These are phyloP conservation scores for Acanthamoeba royreba DNA, from an alignment of 208 protist species.

Conservation along the genomic window DNA sequence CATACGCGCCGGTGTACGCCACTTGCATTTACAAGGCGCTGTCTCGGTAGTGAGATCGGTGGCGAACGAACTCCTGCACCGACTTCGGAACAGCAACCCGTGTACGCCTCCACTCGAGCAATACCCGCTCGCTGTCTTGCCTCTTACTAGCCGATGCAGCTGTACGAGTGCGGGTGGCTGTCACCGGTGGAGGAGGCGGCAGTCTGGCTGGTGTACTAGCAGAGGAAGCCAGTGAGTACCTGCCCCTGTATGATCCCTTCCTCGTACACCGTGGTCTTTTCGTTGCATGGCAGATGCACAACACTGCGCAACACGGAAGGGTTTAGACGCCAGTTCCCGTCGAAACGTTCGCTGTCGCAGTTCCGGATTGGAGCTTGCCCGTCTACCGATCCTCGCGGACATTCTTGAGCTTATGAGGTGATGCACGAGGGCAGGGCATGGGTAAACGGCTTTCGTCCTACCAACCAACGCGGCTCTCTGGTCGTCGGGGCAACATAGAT, in stretches of 20 bases:
- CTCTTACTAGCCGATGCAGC: not conserved
- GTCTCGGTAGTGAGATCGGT: not conserved
- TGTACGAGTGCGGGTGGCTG: not conserved
- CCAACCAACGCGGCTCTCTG: too few species aligned
- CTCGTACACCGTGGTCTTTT: not conserved
- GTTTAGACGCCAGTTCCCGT: not conserved
- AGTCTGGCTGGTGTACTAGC: not conserved
- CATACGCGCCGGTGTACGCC: not conserved
- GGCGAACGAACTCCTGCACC: not conserved
- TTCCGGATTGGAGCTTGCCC: too few species aligned
- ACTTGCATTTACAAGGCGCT: not conserved
- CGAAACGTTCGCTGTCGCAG: too few species aligned
- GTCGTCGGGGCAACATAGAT: too few species aligned
- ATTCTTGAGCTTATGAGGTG: too few species aligned
- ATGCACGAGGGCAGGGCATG: too few species aligned
- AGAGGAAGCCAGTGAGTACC: not conserved
- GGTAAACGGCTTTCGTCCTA: too few species aligned
- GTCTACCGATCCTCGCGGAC: too few species aligned
- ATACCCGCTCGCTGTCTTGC: not conserved
- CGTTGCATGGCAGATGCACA: not conserved
- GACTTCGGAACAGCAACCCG: not conserved
- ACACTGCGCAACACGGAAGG: too few species aligned
- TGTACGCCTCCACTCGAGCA: not conserved
- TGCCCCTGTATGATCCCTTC: not conserved
- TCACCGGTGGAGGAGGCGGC: not conserved